Percentiles rank a stretch among this genome's conserved stretches.
Conservation (phyloP, 129 eudicot species). For the Flaveria trinervia region DNA sequence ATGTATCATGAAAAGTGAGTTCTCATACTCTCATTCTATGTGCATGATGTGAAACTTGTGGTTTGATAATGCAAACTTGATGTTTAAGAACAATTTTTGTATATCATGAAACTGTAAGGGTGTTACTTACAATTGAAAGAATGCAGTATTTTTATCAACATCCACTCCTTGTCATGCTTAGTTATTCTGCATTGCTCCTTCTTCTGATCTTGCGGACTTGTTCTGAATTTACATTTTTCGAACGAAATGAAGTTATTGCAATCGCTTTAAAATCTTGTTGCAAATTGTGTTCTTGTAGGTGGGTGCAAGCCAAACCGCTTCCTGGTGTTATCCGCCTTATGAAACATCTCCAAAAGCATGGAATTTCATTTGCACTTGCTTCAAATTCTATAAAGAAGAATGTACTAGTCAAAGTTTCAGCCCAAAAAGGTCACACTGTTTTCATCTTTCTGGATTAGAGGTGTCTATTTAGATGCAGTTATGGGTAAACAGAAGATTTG, state of each 20-base stretch:
- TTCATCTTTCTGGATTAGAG: not conserved
- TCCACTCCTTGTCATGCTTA: too few relatives aligned
- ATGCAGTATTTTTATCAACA: too few relatives aligned
- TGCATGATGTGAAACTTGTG: not conserved
- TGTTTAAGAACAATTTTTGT: not conserved
- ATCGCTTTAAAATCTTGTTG: conserved; percentile 1
- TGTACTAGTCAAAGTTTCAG: conserved; percentile 58
- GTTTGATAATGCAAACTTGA: not conserved
- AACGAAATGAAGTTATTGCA: not conserved
- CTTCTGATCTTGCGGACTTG: too few relatives aligned
- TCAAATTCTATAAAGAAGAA: conserved; percentile 66
- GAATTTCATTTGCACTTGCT: conserved; percentile 75
- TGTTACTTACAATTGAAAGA: too few relatives aligned
- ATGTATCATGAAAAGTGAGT: conserved; percentile 64
- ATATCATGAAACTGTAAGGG: not conserved
- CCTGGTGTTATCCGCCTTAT: conserved; percentile 91
- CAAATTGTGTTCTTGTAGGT: conserved; percentile 47
- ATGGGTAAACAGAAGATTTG: too few relatives aligned
- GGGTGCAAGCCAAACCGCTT: conserved; percentile 68
- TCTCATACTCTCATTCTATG: conserved; percentile 14
- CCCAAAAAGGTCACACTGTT: conserved; percentile 53
- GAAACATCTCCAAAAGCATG: conserved; percentile 65
- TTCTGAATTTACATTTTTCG: not conserved
- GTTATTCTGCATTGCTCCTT: too few relatives aligned
- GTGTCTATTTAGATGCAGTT: not conserved